A percentile compares a stretch with the other conserved stretches of the same genome.
These are phyloP conservation scores for Puccinia coronata DNA, from an alignment of 1,284 basidiomycete genomes.

Conservation along the genomic window DNA sequence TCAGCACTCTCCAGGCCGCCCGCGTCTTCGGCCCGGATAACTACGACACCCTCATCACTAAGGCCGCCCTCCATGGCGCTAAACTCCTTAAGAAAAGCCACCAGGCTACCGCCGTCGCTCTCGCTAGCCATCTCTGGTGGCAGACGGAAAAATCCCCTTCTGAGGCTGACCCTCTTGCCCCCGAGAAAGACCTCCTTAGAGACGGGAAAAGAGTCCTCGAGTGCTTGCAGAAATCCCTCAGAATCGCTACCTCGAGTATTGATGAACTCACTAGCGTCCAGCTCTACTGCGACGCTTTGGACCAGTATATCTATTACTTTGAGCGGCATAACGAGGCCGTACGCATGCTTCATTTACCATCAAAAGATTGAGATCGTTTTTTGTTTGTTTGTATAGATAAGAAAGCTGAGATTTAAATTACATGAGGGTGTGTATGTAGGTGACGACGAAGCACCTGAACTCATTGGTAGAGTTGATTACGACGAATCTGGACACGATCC, in stretches of 20 bases:
- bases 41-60: constrained; percentile 92
- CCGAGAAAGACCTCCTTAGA: constrained; percentile 60
- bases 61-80: constrained; percentile 88
- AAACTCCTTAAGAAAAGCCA: constrained; percentile 94
- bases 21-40: constrained; percentile 85
- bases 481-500: constrained; percentile 81
- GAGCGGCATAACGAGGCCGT: constrained; percentile 87
- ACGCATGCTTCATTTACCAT: constrained; percentile 32
- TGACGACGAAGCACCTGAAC: constrained; percentile 90
- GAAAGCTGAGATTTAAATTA: neutral
- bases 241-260: constrained; percentile 88
- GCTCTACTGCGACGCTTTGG: constrained; percentile 87
- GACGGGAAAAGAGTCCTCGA: constrained; percentile 94
- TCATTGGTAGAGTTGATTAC: constrained; percentile 89
- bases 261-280: constrained; percentile 93
- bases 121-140: constrained; percentile 96
- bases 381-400: neutral
- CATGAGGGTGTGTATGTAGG: constrained; percentile 61
- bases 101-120: constrained; percentile 86
- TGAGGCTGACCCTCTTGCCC: constrained; percentile 57
- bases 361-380: constrained; percentile 1
- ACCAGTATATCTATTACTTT: constrained; percentile 89
- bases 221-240: constrained; percentile 86
- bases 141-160: constrained; percentile 67
- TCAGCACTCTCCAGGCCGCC: constrained; percentile 78